Conservation (phyloP, 2,329 filamentous ascomycete species). For the Claviceps capensis region DNA sequence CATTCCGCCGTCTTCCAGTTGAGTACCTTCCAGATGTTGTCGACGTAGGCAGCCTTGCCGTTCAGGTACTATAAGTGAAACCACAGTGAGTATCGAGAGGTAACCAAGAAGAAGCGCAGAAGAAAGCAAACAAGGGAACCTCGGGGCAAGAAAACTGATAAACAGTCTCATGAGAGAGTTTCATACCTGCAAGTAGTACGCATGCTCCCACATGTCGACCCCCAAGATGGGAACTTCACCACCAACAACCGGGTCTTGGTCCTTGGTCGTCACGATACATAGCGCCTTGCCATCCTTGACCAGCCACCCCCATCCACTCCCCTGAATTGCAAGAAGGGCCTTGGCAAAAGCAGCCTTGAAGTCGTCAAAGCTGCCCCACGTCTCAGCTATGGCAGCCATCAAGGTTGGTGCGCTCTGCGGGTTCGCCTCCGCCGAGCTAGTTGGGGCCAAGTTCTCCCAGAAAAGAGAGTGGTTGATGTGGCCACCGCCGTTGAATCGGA, state of each 20-base stretch:
- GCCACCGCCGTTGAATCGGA: constrained; percentile 83
- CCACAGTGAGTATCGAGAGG: neutral
- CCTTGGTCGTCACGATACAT: constrained; percentile 67
- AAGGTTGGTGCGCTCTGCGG: constrained; percentile 38
- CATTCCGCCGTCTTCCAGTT: constrained; percentile 62
- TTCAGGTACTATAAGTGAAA: constrained; percentile 52
- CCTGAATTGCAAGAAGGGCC: constrained; percentile 58
- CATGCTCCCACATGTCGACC: constrained; percentile 89
- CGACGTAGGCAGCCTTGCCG: constrained; percentile 59
- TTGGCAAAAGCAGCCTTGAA: constrained; percentile 55
- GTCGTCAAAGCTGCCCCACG: constrained; percentile 53
- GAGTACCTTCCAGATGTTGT: constrained; percentile 66
- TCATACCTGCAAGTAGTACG: constrained; percentile 67
- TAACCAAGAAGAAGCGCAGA: neutral
- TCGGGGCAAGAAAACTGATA: neutral
- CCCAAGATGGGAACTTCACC: constrained; percentile 59
- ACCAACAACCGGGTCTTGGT: constrained; percentile 63
- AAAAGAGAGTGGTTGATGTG: constrained; percentile 91
- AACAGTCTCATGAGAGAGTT: neutral
- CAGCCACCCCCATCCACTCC: constrained; percentile 82
- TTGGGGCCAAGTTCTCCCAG: constrained; percentile 69
- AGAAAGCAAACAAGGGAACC: neutral
- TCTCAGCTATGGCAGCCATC: constrained; percentile 42
- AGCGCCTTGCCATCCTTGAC: constrained; percentile 50
- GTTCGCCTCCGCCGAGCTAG: constrained; percentile 42